A percentile compares a stretch with the other conserved stretches of the same genome.
Evolutionary conservation across 441 rosid species (phyloP).

Genomic region (Gossypium aridum): DNA sequence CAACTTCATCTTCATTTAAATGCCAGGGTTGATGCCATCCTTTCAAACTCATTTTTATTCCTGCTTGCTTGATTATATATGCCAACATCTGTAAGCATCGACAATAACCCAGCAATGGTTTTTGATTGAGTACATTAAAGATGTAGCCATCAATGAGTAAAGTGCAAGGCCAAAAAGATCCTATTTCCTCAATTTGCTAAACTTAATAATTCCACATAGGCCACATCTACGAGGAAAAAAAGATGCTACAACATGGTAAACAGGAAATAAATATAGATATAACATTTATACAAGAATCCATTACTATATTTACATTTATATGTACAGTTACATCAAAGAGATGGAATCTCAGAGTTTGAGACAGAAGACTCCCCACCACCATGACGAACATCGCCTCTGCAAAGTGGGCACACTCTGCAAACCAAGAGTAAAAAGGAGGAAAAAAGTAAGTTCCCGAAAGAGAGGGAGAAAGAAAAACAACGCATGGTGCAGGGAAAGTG

Average conservation of each 20-base stretch:
- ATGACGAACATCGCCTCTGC: conserved; percentile 58
- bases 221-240: not conserved
- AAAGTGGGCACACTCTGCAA: conserved; percentile 63
- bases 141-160: not conserved
- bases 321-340: conserved; percentile 22
- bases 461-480: not conserved
- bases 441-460: not conserved
- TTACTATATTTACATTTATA: conserved; percentile 17
- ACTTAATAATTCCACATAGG: not conserved
- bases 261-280: not conserved
- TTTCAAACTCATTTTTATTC: too few relatives aligned
- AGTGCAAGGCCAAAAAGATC: not conserved
- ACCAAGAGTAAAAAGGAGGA: not conserved
- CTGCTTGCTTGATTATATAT: not conserved
- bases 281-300: not conserved
- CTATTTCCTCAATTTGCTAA: not conserved
- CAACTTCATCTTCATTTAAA: not conserved
- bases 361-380: conserved; percentile 22
- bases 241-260: not conserved
- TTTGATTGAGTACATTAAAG: not conserved
- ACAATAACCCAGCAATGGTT: not conserved
- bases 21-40: not conserved
- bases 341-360: conserved; percentile 25
- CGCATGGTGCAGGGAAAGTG: not conserved
- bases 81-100: not conserved